A percentile compares a stretch with the other conserved stretches of the same genome.
Conservation (phyloP, 345 rosid genomes). For the Mallotus nudiflorus region DNA sequence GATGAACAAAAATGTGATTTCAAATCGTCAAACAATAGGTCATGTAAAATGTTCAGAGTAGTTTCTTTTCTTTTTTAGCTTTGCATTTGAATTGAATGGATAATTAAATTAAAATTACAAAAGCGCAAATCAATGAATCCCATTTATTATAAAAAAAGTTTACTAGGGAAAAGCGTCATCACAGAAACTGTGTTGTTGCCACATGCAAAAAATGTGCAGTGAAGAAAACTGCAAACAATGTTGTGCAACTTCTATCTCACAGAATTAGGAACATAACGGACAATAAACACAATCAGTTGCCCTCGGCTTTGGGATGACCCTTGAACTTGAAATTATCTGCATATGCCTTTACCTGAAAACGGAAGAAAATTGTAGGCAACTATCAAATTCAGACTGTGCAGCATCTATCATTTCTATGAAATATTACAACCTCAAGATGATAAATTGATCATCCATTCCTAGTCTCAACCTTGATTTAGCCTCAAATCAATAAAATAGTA, state of each 20-base stretch:
- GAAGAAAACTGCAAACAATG: constrained; percentile 17
- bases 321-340: constrained; percentile 36
- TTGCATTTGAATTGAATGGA: neutral
- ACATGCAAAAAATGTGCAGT: constrained; percentile 17
- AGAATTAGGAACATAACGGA: neutral
- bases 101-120: neutral
- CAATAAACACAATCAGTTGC: constrained; percentile 24
- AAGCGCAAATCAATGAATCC: neutral
- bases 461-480: neutral
- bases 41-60: neutral
- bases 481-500: neutral
- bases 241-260: constrained; percentile 7
- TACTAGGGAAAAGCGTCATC: neutral
- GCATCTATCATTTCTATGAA: too few species aligned
- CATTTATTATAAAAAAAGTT: constrained; percentile 17
- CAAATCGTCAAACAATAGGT: neutral
- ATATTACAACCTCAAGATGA: too few species aligned
- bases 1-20: neutral
- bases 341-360: constrained; percentile 25
- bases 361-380: neutral
- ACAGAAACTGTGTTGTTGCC: neutral
- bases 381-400: neutral
- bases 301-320: constrained; percentile 35
- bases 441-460: too few species aligned
- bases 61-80: constrained; percentile 4